These are phyloP conservation scores for Dictyostelium purpureum DNA, from an alignment of 78 protist species.

Conservation along the genomic window DNA sequence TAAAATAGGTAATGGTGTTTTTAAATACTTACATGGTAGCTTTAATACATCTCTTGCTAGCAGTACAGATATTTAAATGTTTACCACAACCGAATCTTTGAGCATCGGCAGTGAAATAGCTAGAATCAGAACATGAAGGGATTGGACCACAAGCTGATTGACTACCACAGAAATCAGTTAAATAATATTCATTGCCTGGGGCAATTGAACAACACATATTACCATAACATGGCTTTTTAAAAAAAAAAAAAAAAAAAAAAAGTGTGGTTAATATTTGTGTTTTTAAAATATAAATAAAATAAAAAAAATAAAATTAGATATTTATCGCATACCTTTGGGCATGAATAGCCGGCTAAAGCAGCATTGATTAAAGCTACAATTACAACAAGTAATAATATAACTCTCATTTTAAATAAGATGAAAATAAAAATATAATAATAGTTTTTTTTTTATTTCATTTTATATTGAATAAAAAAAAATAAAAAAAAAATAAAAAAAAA, in stretches of 20 bases:
- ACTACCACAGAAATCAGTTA: constrained; percentile 69
- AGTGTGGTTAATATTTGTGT: neutral
- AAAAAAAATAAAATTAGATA: no score
- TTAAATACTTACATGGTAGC: neutral
- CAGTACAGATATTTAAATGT: constrained; percentile 30
- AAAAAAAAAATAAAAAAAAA: no score
- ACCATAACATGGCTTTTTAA: constrained; percentile 56
- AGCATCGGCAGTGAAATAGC: constrained; percentile 40
- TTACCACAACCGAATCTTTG: constrained; percentile 72
- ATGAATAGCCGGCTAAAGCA: neutral
- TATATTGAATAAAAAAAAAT: no score
- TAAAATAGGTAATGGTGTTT: neutral
- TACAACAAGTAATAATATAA: neutral
- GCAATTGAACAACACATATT: constrained; percentile 62
- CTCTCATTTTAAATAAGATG: neutral
- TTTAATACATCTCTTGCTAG: constrained; percentile 27
- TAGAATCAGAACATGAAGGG: constrained; percentile 20
- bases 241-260: neutral
- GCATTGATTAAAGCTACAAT: neutral
- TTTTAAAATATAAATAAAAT: neutral
- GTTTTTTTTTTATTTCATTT: neutral
- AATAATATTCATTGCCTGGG: constrained; percentile 32
- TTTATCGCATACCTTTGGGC: no score
- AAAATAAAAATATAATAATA: neutral
- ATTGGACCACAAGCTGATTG: constrained; percentile 63